Base-by-base conservation (phyloP, 1,139 yeast species). In the Pneumocystis wakefieldiae region DNA sequence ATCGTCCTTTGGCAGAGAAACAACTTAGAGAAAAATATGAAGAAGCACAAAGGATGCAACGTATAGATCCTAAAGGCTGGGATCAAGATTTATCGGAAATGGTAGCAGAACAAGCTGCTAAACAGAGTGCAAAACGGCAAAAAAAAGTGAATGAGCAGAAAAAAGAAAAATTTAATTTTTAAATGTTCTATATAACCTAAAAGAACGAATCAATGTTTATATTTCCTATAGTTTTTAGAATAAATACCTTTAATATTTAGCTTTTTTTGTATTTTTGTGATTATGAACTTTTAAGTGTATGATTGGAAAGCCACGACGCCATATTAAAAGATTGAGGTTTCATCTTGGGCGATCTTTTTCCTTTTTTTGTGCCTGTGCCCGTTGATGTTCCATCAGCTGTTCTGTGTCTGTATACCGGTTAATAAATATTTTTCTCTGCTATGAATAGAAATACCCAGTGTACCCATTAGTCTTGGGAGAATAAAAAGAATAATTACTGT, bases 51-150 rank as follows among this genome's bases (percentile, higher is more conserved):
- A 53, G 61, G n/a, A 61, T 60, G 48, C 55, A 60, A 60, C 36
- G 60, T 15, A 59, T 61, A 37, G 38, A 48, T 24, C 61, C 61
- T 10, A 53, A 62, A 35, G 53, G 36, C 15, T 65, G 64, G 63
- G 62, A 65, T 28, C 39, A 65, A n/a, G 67, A 65, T 5, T 57
- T 65, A 39, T 62, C 65, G 17, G 67, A 65, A 36, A 65, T 65
- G 67, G 67, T 65, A n/a, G 57, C 67, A 15, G 65, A 65, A 37
- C 65, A 63, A 59, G 66, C 63, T 17, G 61, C 53, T 14, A 61
- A 60, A 37, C 65, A 63, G 17, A 28, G 29, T 17, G 62, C 59
- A 29, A 62, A 65, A 57, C 60, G 63, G 28, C 67, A 65, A 57
- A 39, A 36, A 39, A 57, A 57, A 12, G 29, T 36, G 28, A 61